phyloP scores from a whole-genome alignment of 2,329 filamentous ascomycete species.

The Byssoonygena ceratinophila region DNA sequence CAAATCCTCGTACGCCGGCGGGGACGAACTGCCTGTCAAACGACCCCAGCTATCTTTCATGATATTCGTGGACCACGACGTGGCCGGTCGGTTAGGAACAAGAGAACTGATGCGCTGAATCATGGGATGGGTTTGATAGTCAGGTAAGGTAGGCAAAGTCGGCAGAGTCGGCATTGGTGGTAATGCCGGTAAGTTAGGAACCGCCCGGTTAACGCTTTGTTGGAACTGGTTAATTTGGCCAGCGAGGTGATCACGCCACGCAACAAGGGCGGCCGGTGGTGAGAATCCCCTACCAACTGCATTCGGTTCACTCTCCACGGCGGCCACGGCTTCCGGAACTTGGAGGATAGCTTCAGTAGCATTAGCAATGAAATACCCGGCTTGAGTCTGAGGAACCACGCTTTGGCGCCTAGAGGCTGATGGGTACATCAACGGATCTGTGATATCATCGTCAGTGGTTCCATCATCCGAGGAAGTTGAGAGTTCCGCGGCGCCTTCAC shows the following conservation, averaged over 20 bases:
- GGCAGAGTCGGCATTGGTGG: slow-evolving; percentile 54
- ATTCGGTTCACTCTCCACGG: slow-evolving; percentile 22
- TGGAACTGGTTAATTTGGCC: slow-evolving; percentile 68
- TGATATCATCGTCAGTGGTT: slow-evolving; percentile 23
- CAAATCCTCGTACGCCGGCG: slow-evolving; percentile 70
- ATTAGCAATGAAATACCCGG: slow-evolving; percentile 17
- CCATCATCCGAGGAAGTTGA: slow-evolving; percentile 23
- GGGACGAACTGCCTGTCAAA: slow-evolving; percentile 46
- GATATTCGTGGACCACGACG: slow-evolving; percentile 29
- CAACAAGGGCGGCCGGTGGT: slow-evolving; percentile 55
- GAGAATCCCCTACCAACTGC: slow-evolving; percentile 31
- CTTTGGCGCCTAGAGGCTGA: slow-evolving; percentile 30
- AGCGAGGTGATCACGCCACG: slow-evolving; percentile 62
- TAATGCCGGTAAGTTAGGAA: slow-evolving; percentile 51
- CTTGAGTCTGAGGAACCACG: slow-evolving; percentile 26
- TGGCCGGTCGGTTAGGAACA: slow-evolving; percentile 55
- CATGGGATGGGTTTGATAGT: slow-evolving; percentile 63
- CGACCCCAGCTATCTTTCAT: slow-evolving; percentile 50
- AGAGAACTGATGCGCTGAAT: slow-evolving; percentile 62
- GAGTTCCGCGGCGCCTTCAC: slow-evolving; percentile 34
- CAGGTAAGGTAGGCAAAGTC: slow-evolving; percentile 53
- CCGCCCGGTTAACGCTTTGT: slow-evolving; percentile 55
- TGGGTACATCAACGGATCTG: slow-evolving; percentile 21
- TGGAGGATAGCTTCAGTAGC: slow-evolving; percentile 18
- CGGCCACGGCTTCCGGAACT: slow-evolving; percentile 16